Evolutionary conservation across 352 stramenopile species (phyloP).

Genomic region (Pythium oligandrum): DNA sequence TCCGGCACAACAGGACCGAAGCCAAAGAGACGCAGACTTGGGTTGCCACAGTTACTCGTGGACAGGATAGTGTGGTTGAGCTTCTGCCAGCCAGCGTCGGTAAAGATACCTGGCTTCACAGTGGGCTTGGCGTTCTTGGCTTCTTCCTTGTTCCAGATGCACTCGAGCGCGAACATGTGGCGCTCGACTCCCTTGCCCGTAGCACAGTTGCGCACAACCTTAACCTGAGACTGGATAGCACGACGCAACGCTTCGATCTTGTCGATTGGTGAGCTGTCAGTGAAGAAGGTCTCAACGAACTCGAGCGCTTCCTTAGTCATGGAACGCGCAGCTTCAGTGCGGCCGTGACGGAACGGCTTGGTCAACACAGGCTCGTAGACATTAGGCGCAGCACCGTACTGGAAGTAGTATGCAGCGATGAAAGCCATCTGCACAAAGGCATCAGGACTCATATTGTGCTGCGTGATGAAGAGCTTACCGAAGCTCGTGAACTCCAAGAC

Average conservation of each 20-base stretch:
- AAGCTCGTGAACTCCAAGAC: constrained; percentile 93
- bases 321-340: constrained; percentile 92
- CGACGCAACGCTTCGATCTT: constrained; percentile 86
- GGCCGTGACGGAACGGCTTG: constrained; percentile 93
- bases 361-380: constrained; percentile 95
- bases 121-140: constrained; percentile 23
- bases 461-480: constrained; percentile 89
- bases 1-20: constrained; percentile 92
- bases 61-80: constrained; percentile 95
- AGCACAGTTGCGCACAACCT: constrained; percentile 86
- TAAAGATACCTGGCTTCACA: constrained; percentile 77
- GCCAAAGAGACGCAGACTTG: constrained; percentile 90
- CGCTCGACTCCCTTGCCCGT: constrained; percentile 91
- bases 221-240: constrained; percentile 86
- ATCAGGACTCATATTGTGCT: constrained; percentile 91
- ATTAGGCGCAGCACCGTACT: constrained; percentile 87
- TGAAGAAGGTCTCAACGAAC: constrained; percentile 89
- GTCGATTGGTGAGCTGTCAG: constrained; percentile 71
- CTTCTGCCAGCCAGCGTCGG: constrained; percentile 82
- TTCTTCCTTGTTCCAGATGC: constrained; percentile 69
- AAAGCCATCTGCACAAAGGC: constrained; percentile 96
- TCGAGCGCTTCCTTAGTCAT: constrained; percentile 87
- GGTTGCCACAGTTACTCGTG: constrained; percentile 96
- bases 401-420: constrained; percentile 91
- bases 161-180: constrained; percentile 93